Evolutionary conservation across 2,329 filamentous ascomycete species (phyloP).

Genomic region (Chrysoporthe deuterocubensis): DNA sequence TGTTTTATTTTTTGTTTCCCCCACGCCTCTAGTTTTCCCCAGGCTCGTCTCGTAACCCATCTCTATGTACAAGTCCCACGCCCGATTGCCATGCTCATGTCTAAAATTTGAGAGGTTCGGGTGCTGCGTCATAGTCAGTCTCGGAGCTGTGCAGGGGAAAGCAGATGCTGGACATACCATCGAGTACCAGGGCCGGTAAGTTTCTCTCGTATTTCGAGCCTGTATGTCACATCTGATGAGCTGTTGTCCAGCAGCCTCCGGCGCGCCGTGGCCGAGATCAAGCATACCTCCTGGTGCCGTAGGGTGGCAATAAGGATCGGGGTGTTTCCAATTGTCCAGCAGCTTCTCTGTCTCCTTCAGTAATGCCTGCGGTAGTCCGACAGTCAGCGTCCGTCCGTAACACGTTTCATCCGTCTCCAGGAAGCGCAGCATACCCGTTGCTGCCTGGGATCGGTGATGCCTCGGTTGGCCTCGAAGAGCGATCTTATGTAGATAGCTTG

Average conservation of each 20-base stretch:
- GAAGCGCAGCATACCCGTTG: constrained; percentile 68
- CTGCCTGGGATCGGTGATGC: constrained; percentile 81
- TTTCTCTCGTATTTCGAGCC: constrained; percentile 98
- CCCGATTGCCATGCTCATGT: constrained; percentile 22
- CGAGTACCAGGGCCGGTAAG: constrained; percentile 76
- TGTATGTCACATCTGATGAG: constrained; percentile 41
- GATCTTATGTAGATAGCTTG: constrained; percentile 95
- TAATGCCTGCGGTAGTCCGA: constrained; percentile 62
- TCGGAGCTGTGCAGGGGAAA: background rate
- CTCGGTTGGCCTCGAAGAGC: constrained; percentile 90
- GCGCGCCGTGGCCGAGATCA: background rate
- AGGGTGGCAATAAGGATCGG: constrained; percentile 87
- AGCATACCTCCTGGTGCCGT: constrained; percentile 89
- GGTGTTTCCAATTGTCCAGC: constrained; percentile 94
- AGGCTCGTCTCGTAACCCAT: background rate
- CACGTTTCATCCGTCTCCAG: constrained; percentile 21
- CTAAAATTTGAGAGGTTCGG: constrained; percentile 55
- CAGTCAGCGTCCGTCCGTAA: constrained; percentile 23
- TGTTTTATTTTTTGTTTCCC: background rate
- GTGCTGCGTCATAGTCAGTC: constrained; percentile 43
- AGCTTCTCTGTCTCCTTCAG: constrained; percentile 87
- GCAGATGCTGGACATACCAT: constrained; percentile 64
- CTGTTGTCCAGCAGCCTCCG: constrained; percentile 8
- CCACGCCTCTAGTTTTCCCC: background rate
- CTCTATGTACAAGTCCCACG: constrained; percentile 41